Conservation (phyloP, 1,284 basidiomycete genomes). For the Apiotrichum akiyoshidainum region DNA sequence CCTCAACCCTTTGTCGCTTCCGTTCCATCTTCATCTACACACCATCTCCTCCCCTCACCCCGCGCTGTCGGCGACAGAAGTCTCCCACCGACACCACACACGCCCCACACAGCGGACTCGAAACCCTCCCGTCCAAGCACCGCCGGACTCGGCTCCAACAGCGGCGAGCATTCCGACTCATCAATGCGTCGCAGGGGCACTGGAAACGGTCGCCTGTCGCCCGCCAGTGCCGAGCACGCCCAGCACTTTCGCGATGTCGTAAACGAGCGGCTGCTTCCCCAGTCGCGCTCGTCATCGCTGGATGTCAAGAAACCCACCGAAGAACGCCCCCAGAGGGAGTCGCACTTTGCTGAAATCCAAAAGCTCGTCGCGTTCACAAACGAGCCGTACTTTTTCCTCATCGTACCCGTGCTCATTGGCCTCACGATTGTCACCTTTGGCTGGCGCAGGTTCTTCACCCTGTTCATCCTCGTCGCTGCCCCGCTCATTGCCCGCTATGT, state of each 20-base stretch:
- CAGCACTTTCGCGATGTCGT: background rate
- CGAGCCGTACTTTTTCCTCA: background rate
- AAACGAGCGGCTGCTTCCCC: too few species aligned
- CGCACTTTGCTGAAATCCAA: background rate
- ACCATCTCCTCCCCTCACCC: too few species aligned
- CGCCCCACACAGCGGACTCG: background rate
- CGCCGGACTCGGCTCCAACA: background rate
- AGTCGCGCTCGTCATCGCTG: background rate
- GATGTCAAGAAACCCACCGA: background rate
- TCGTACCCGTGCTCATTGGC: background rate
- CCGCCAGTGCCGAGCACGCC: background rate
- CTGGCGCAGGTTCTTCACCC: background rate
- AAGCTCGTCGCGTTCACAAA: background rate
- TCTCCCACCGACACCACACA: background rate
- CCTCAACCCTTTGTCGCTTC: background rate
- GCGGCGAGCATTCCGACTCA: background rate
- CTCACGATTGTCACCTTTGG: conserved; percentile 8
- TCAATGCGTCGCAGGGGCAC: background rate
- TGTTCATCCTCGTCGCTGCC: background rate
- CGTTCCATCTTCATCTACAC: too few species aligned
- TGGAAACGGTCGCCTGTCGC: background rate
- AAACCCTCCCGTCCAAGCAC: background rate
- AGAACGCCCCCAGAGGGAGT: background rate
- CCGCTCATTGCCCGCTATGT: conserved; percentile 10
- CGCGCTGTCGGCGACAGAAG: background rate